Percentiles rank a stretch among this genome's conserved stretches.
Conservation (phyloP, 2,329 filamentous ascomycete genomes). For the Curvularia spicifera region DNA sequence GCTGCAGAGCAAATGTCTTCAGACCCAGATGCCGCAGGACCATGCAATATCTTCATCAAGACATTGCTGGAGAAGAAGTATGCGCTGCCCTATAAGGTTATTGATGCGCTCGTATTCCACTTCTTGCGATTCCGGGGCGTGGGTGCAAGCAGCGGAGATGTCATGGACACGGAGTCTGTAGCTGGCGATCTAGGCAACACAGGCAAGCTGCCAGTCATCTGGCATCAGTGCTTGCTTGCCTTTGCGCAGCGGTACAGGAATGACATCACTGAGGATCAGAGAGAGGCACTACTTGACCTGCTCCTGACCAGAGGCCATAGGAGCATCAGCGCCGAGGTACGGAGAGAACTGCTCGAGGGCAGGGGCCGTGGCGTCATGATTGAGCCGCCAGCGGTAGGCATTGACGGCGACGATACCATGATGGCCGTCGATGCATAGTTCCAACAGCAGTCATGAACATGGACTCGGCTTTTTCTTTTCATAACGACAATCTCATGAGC, state of each 20-base stretch:
- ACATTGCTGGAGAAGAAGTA: constrained; percentile 96
- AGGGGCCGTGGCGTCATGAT: constrained; percentile 79
- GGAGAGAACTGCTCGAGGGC: constrained; percentile 86
- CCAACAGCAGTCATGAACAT: neutral
- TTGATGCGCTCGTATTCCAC: constrained; percentile 95
- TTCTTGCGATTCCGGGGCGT: constrained; percentile 86
- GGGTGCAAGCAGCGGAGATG: constrained; percentile 66
- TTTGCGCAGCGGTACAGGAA: constrained; percentile 96
- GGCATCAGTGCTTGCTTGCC: constrained; percentile 91
- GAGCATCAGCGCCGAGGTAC: constrained; percentile 87
- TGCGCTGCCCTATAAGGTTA: constrained; percentile 89
- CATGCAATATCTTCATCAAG: constrained; percentile 94
- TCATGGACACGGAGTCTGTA: constrained; percentile 54
- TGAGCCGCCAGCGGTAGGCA: constrained; percentile 63
- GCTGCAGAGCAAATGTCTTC: constrained; percentile 86
- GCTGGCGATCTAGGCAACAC: constrained; percentile 55
- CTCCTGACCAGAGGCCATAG: constrained; percentile 84
- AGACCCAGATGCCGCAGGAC: constrained; percentile 83
- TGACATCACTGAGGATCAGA: constrained; percentile 93
- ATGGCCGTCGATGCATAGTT: constrained; percentile 50
- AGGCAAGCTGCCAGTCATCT: constrained; percentile 83
- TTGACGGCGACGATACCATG: constrained; percentile 92
- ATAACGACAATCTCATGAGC: constrained; percentile 12
- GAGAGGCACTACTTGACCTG: constrained; percentile 87
- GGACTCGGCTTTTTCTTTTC: neutral